Evolutionary conservation across 1,284 basidiomycete genomes (phyloP).

Genomic region (Irpex sp.): DNA sequence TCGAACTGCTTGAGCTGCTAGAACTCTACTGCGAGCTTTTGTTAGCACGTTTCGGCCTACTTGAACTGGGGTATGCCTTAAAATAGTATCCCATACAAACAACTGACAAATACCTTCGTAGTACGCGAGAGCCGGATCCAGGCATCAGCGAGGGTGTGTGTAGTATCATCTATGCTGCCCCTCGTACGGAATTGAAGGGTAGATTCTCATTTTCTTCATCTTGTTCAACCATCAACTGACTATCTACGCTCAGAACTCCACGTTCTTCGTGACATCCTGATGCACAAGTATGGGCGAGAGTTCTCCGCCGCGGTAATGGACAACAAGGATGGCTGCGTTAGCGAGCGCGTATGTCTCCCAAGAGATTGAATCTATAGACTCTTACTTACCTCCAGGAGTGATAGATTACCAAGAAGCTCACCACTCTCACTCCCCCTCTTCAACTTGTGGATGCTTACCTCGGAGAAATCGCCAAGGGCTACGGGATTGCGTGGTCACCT

Average conservation of each 20-base stretch:
- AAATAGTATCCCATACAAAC: background rate
- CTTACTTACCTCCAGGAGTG: slow-evolving; percentile 6
- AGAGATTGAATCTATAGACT: background rate
- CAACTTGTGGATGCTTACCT: slow-evolving; percentile 87
- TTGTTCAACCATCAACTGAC: background rate
- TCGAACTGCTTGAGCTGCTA: slow-evolving; percentile 87
- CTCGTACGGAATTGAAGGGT: slow-evolving; percentile 89
- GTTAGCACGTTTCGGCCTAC: slow-evolving; percentile 87
- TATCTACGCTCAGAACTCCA: slow-evolving; percentile 67
- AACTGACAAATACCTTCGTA: slow-evolving; percentile 25
- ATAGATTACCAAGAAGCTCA: slow-evolving; percentile 72
- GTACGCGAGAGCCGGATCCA: slow-evolving; percentile 80
- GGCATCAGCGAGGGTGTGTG: slow-evolving; percentile 73
- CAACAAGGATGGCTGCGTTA: slow-evolving; percentile 77
- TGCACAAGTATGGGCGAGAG: slow-evolving; percentile 91
- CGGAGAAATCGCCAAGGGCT: slow-evolving; percentile 84
- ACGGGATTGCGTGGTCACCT: slow-evolving; percentile 71
- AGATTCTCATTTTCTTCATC: slow-evolving; percentile 5
- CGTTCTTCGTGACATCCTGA: slow-evolving; percentile 86
- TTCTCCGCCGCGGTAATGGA: slow-evolving; percentile 80
- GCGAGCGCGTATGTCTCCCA: slow-evolving; percentile 60
- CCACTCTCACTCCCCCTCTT: slow-evolving; percentile 62
- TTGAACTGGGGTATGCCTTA: slow-evolving; percentile 70
- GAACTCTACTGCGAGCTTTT: slow-evolving; percentile 93
- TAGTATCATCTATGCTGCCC: slow-evolving; percentile 87